Conservation (phyloP, 495 filamentous ascomycete genomes). For the Talaromyces trachyspermus region DNA sequence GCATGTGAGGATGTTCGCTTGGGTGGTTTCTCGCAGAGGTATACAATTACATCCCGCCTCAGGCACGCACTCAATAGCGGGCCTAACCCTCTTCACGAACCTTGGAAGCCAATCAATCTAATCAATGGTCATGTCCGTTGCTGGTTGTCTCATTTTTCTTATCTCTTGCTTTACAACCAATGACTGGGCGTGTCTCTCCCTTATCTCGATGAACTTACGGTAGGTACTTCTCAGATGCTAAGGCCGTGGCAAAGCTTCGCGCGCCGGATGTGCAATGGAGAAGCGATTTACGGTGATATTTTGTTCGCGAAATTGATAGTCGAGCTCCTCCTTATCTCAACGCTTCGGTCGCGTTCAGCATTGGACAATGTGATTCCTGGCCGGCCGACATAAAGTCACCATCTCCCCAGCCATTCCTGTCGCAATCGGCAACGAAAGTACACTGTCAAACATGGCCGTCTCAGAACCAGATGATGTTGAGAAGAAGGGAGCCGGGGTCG, state of each 20-base stretch:
- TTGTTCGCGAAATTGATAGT: background rate
- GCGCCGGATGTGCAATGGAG: background rate
- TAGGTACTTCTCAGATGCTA: background rate
- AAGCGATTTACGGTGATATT: background rate
- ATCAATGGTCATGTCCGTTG: background rate
- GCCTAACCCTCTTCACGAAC: too few relatives aligned
- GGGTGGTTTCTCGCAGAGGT: too few relatives aligned
- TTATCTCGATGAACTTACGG: background rate
- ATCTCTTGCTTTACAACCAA: constrained; percentile 7
- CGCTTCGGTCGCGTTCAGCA: background rate
- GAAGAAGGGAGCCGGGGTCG: background rate
- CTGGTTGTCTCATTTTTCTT: background rate
- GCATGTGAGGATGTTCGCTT: too few relatives aligned
- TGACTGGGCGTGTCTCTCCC: constrained; percentile 1
- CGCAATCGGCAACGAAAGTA: background rate
- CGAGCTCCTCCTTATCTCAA: background rate
- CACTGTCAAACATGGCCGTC: background rate
- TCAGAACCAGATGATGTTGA: background rate
- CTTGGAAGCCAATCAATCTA: too few relatives aligned
- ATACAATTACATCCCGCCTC: too few relatives aligned
- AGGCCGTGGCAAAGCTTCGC: background rate
- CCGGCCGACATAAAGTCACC: background rate
- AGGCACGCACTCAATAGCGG: too few relatives aligned
- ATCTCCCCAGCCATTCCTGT: background rate
- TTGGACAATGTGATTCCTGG: background rate